Percentiles rank a stretch among this genome's conserved stretches.
Evolutionary conservation across 169 alveolate species (phyloP).

Genomic region (Eimeria maxima): DNA sequence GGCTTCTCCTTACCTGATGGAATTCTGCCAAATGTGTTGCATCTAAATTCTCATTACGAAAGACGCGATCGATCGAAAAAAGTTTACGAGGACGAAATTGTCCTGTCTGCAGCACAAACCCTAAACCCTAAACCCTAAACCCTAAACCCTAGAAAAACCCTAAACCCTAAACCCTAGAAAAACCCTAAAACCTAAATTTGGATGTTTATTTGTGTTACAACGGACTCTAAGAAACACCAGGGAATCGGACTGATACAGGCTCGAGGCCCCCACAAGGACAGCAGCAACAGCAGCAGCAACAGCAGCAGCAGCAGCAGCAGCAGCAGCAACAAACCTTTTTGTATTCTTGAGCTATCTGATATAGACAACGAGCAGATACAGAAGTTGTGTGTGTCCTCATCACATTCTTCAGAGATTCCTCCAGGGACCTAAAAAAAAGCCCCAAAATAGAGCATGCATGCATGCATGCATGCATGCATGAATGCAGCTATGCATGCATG

Average conservation of each 20-base stretch:
- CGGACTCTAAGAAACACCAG: neutral
- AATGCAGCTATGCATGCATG: neutral
- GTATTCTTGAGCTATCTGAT: constrained; percentile 96
- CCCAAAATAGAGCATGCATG: neutral
- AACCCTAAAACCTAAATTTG: too few species aligned
- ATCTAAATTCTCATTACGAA: constrained; percentile 99
- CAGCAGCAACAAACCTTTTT: constrained; percentile 64
- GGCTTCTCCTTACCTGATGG: constrained; percentile 94
- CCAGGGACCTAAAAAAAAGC: constrained; percentile 73
- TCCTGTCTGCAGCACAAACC: constrained; percentile 75
- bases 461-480: constrained; percentile 18
- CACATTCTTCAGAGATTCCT: constrained; percentile 88
- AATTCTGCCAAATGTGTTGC: constrained; percentile 99
- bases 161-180: neutral
- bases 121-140: constrained; percentile 48
- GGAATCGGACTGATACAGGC: neutral
- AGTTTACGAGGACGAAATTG: constrained; percentile 94
- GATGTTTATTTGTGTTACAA: neutral
- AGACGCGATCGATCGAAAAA: constrained; percentile 99
- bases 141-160: constrained; percentile 34
- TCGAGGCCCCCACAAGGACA: neutral
- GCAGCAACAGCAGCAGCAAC: neutral
- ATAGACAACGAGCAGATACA: constrained; percentile 97
- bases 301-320: constrained; percentile 4
- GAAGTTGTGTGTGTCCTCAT: constrained; percentile 99